Base-by-base conservation (phyloP, 2,329 filamentous ascomycete species). In the Aspergillus fumigatus region DNA sequence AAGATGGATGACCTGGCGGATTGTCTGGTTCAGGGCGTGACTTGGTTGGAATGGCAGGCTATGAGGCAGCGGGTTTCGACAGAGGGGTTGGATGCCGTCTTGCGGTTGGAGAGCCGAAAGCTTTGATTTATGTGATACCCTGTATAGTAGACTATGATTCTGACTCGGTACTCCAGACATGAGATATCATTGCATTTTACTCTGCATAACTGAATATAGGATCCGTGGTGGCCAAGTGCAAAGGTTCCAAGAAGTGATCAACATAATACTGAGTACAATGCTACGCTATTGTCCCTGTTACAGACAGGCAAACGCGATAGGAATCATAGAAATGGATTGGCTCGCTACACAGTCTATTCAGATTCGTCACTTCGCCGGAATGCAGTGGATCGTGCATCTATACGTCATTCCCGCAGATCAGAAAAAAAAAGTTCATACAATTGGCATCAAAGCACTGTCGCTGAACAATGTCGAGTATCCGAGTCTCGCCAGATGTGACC, bases 1-100 rank as follows among this genome's bases (percentile, higher is more conserved):
- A 94, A 94, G 72, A 72, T 93, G 53, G 90, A 95, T 71, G 90
- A 95, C 75, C 74, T 95, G 51, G 88, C 90, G 0, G 90, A 95
- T 75, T 89, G 87, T 68, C 75, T 94, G 26, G 70, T 94, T 53
- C 90, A 95, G 71, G 90, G 86, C 2, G 79, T 90, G 57, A 86
- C 89, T 2, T 93, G 88, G 85, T 72, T 90, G 40, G 80, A 85
- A 58, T 95, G 90, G 90, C 84, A 91, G 67, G 66, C 59, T 8
- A 72, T 70, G 67, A 63, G 68, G 45, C 63, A 68, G 41, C 56
- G 62, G 14, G 52, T 76, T 50, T 56, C 55, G 11, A 52, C 51
- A 2, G 65, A 67, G 32, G 71, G 69, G 0, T 2, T 62, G 1
- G 38, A 52, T 35, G 65, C 54, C 3, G 11, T n/a, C 14, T 53